Percentiles rank a stretch among this genome's conserved stretches.
phyloP scores from a whole-genome alignment of 2,329 filamentous ascomycete genomes.

The Fusarium nurragi region DNA sequence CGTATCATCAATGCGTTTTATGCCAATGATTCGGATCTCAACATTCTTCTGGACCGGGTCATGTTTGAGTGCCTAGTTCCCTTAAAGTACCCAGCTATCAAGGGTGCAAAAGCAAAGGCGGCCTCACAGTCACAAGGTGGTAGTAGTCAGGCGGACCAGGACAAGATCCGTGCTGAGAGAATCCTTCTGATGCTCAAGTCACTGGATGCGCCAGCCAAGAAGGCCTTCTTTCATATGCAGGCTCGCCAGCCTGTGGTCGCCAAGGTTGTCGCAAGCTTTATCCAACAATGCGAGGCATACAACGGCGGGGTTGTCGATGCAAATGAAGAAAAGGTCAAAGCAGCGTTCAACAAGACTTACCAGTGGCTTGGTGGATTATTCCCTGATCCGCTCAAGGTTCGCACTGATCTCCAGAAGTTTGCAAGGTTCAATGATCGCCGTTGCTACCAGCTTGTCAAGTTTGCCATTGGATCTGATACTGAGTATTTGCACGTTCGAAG shows the following conservation, averaged over 20 bases:
- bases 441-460: slow-evolving; percentile 88
- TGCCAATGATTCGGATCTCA: slow-evolving; percentile 87
- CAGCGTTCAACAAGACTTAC: slow-evolving; percentile 76
- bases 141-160: slow-evolving; percentile 68
- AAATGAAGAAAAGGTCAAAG: slow-evolving; percentile 75
- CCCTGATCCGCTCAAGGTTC: slow-evolving; percentile 77
- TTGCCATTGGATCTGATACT: slow-evolving; percentile 82
- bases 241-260: slow-evolving; percentile 79
- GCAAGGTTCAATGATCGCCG: slow-evolving; percentile 91
- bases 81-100: slow-evolving; percentile 79
- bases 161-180: slow-evolving; percentile 83
- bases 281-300: slow-evolving; percentile 86
- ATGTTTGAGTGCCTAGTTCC: slow-evolving; percentile 91
- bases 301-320: slow-evolving; percentile 85
- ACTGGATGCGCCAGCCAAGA: slow-evolving; percentile 80
- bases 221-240: slow-evolving; percentile 89
- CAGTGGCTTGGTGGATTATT: slow-evolving; percentile 78
- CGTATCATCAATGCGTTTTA: slow-evolving; percentile 89
- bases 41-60: slow-evolving; percentile 83
- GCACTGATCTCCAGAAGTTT: slow-evolving; percentile 86
- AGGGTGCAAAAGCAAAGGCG: slow-evolving; percentile 66
- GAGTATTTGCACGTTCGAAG: slow-evolving; percentile 93
- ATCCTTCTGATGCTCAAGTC: slow-evolving; percentile 84
- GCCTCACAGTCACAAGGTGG: slow-evolving; percentile 61
- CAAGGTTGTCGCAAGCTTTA: slow-evolving; percentile 76